Conservation (phyloP, 306 rosid genomes). For the Lathyrus sativus region DNA sequence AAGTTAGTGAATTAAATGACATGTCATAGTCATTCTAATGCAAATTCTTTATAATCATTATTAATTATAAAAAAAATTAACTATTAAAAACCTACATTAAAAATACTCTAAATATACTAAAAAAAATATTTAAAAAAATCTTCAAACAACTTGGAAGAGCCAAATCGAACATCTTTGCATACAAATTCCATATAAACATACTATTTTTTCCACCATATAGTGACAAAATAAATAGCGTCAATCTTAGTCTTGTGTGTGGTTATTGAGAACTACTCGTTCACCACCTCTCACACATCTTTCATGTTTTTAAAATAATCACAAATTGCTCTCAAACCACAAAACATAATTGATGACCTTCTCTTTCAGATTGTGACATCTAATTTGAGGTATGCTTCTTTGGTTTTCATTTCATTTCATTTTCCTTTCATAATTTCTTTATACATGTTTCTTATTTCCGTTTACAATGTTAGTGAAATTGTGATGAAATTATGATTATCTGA, state of each 20-base stretch:
- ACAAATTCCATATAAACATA: not conserved
- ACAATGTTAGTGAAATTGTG: not conserved
- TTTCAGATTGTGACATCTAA: constrained; percentile 17
- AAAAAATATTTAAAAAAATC: not conserved
- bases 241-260: not conserved
- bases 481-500: not conserved
- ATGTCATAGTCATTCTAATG: no score
- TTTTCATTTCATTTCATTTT: not conserved
- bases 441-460: not conserved
- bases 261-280: not conserved
- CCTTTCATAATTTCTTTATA: not conserved
- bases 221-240: constrained; percentile 14
- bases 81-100: no score
- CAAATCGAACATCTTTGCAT: not conserved
- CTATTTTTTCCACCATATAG: not conserved
- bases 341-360: not conserved
- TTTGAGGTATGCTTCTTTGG: not conserved
- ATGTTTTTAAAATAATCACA: constrained; percentile 7
- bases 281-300: constrained; percentile 15
- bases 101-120: not conserved
- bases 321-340: constrained; percentile 13
- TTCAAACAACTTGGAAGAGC: not conserved
- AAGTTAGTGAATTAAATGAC: no score
- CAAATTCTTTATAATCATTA: no score
- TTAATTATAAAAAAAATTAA: no score